A percentile compares a stretch with the other conserved stretches of the same genome.
phyloP scores from a whole-genome alignment of 352 stramenopile genomes.

The Pythium pyrilobum region DNA sequence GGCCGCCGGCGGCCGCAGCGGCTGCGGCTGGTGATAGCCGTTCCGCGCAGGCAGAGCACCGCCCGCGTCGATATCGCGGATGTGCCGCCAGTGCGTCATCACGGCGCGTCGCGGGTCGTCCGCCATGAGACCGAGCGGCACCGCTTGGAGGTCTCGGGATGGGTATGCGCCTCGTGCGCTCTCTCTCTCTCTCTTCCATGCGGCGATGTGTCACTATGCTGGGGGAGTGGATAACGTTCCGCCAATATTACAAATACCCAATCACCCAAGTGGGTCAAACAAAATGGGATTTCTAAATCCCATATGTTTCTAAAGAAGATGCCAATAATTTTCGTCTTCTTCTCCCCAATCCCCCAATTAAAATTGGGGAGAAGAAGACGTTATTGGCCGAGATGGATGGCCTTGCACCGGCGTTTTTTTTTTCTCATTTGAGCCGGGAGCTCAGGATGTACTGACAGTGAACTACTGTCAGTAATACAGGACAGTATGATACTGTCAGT shows the following conservation, averaged over 20 bases:
- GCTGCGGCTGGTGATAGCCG: background rate
- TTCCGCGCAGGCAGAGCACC: background rate
- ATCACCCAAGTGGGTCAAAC: too few species aligned
- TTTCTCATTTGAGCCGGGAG: too few species aligned
- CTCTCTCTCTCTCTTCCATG: background rate
- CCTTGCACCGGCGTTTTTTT: too few species aligned
- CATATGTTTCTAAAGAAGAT: too few species aligned
- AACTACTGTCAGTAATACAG: too few species aligned
- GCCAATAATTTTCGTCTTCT: too few species aligned
- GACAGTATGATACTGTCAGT: too few species aligned
- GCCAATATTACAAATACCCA: background rate
- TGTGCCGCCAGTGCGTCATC: background rate
- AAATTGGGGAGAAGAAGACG: too few species aligned
- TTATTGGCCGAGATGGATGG: too few species aligned
- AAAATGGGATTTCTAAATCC: background rate
- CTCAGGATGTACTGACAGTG: too few species aligned
- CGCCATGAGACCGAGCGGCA: background rate
- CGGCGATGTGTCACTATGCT: background rate
- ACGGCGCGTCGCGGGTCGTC: conserved; percentile 3
- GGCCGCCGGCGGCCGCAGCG: background rate
- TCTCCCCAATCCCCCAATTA: too few species aligned
- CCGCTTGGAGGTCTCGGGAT: background rate
- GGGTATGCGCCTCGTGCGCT: background rate
- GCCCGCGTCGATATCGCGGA: background rate
- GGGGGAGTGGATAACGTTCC: background rate